phyloP scores from a whole-genome alignment of 441 rosid genomes.

The Dalechampia spathulata region DNA sequence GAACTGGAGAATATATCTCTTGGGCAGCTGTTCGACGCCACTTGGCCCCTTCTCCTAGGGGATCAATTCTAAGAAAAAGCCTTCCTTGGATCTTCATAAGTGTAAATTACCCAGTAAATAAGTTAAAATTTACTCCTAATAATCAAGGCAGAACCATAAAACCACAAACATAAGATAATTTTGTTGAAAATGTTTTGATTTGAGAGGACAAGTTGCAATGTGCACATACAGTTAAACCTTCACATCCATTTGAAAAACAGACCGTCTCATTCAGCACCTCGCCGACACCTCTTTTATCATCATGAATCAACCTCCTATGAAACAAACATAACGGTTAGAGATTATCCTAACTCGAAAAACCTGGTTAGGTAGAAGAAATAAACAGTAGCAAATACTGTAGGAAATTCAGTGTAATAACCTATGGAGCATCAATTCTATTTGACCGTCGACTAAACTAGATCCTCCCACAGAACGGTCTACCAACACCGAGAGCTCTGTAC shows the following conservation, averaged over 20 bases:
- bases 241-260: constrained; percentile 54
- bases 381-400: background rate
- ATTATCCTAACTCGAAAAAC: constrained; percentile 8
- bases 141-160: background rate
- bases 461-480: constrained; percentile 89
- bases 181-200: no score
- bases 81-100: constrained; percentile 37
- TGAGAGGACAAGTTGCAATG: constrained; percentile 10
- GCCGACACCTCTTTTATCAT: constrained; percentile 84
- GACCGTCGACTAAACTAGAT: constrained; percentile 79
- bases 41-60: constrained; percentile 40
- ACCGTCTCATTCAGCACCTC: constrained; percentile 81
- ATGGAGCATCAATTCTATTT: constrained; percentile 91
- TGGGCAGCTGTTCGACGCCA: constrained; percentile 49
- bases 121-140: background rate
- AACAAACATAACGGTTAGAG: constrained; percentile 14
- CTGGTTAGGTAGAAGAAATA: constrained; percentile 3
- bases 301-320: constrained; percentile 73
- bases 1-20: constrained; percentile 46
- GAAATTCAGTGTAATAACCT: constrained; percentile 38
- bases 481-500: constrained; percentile 70
- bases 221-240: constrained; percentile 68
- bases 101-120: constrained; percentile 1
- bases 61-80: constrained; percentile 34
- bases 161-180: background rate